phyloP scores from a whole-genome alignment of 148 eudicot genomes.

The Fagopyrum homotropicum region DNA sequence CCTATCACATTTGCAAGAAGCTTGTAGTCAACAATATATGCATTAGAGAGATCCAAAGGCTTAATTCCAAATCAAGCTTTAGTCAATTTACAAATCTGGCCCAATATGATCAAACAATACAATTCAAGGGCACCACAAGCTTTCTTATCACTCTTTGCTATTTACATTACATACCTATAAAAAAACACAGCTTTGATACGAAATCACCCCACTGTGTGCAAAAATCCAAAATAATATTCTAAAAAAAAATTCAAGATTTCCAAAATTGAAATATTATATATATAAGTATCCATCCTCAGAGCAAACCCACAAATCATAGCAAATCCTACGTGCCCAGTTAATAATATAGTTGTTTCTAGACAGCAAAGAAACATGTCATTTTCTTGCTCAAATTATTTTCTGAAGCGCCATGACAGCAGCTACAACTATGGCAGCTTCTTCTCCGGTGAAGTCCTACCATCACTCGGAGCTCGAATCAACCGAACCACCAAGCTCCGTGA shows the following conservation, averaged over 20 bases:
- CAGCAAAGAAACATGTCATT: slow-evolving; percentile 28
- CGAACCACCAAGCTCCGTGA: slow-evolving; percentile 38
- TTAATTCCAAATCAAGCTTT: too few species aligned
- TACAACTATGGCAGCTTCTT: slow-evolving; percentile 40
- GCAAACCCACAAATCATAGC: neutral
- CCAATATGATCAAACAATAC: neutral
- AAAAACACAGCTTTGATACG: slow-evolving; percentile 1
- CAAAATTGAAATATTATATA: neutral
- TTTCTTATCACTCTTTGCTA: slow-evolving; percentile 5
- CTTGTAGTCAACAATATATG: too few species aligned
- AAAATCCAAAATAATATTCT: neutral
- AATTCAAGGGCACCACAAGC: neutral
- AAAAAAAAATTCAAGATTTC: neutral
- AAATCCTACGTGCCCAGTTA: neutral
- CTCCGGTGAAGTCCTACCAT: slow-evolving; percentile 63
- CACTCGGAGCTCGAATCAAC: slow-evolving; percentile 78
- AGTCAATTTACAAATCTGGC: too few species aligned
- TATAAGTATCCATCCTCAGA: neutral
- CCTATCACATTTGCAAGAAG: too few species aligned
- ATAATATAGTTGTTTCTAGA: neutral
- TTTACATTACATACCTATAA: slow-evolving; percentile 7
- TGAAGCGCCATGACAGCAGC: slow-evolving; percentile 28
- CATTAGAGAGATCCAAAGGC: too few species aligned
- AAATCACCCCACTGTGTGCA: neutral
- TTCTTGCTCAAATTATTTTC: slow-evolving; percentile 32